Conservation (phyloP, 139 green algal species). For the Limnomonas spitsbergensis region DNA sequence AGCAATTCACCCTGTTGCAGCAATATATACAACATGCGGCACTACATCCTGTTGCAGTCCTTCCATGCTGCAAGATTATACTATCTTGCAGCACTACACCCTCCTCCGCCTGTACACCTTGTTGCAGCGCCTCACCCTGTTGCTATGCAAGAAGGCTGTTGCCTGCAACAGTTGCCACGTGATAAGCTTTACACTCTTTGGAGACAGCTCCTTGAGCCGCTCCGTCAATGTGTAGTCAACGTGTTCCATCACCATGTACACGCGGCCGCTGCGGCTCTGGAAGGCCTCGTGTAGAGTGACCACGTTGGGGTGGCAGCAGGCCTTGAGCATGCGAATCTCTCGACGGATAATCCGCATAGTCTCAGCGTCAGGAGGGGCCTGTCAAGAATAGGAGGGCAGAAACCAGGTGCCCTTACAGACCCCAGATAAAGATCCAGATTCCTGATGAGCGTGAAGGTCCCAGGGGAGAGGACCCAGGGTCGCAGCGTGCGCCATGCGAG, state of each 20-base stretch:
- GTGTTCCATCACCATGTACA: constrained; percentile 43
- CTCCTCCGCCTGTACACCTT: too few relatives aligned
- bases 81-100: too few relatives aligned
- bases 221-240: constrained; percentile 24
- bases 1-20: too few relatives aligned
- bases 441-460: not conserved
- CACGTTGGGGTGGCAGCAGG: constrained; percentile 31
- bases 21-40: too few relatives aligned
- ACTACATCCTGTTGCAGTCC: too few relatives aligned
- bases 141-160: constrained; percentile 26
- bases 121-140: not conserved
- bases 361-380: constrained; percentile 26
- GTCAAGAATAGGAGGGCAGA: too few relatives aligned
- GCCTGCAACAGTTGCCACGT: constrained; percentile 41
- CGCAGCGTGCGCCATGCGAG: too few relatives aligned
- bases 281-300: constrained; percentile 38
- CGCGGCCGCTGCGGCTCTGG: constrained; percentile 29
- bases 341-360: constrained; percentile 32
- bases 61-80: not conserved
- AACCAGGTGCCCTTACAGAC: too few relatives aligned
- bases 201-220: constrained; percentile 22
- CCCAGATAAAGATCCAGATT: too few relatives aligned
- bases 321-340: constrained; percentile 34
- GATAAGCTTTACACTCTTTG: constrained; percentile 22
- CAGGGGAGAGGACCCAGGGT: not conserved